phyloP scores from a whole-genome alignment of 73 alveolate species.

The Tetrahymena malaccensis region DNA sequence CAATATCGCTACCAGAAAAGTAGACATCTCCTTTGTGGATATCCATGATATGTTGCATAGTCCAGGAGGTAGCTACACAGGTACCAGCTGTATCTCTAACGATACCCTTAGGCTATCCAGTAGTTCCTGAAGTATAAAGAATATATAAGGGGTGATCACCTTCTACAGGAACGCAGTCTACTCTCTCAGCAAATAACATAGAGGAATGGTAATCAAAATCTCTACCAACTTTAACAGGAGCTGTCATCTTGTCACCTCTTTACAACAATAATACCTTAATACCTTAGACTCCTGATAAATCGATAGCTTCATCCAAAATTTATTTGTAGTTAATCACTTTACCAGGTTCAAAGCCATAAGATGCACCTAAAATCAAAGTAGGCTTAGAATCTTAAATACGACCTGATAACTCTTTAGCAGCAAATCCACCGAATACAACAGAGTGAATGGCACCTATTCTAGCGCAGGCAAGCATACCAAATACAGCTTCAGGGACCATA shows the following conservation, averaged over 20 bases:
- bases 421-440: conserved; percentile 99
- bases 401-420: conserved; percentile 90
- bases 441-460: conserved; percentile 99
- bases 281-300: conserved; percentile 45
- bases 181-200: conserved; percentile 34
- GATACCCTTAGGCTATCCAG: conserved; percentile 99
- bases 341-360: conserved; percentile 94
- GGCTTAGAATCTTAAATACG: conserved; percentile 87
- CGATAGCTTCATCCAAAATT: conserved; percentile 82
- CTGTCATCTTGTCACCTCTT: conserved; percentile 45
- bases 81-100: conserved; percentile 97
- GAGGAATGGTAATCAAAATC: conserved; percentile 55
- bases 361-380: conserved; percentile 79
- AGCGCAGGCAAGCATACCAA: conserved; percentile 96
- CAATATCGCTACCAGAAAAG: conserved; percentile 97
- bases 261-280: conserved; percentile 48
- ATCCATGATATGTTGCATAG: conserved; percentile 89
- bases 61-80: conserved; percentile 80
- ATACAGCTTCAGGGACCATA: conserved; percentile 95
- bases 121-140: conserved; percentile 99
- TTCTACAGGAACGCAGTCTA: conserved; percentile 69
- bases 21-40: conserved; percentile 77
- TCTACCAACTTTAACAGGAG: conserved; percentile 13
- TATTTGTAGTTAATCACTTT: conserved; percentile 74
- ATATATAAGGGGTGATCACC: conserved; percentile 88